phyloP scores from a whole-genome alignment of 441 rosid species.

The Hura crepitans region DNA sequence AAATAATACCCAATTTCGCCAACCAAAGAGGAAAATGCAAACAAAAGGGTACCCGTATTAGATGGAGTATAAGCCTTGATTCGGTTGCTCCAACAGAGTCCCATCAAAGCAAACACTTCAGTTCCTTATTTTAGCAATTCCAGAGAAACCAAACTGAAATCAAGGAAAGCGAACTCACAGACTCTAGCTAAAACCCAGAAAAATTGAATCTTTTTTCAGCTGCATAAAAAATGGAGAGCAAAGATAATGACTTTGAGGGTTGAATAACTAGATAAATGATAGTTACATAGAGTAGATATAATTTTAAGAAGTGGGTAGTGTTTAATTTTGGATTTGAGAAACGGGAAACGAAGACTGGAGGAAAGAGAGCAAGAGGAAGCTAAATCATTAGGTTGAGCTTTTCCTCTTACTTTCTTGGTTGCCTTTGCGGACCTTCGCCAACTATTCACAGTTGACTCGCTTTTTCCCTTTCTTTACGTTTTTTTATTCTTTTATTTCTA shows the following conservation, averaged over 20 bases:
- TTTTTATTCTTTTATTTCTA: not conserved
- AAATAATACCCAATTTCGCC: not conserved
- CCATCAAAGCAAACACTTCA: conserved; percentile 16
- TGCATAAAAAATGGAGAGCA: not conserved
- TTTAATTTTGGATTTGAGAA: not conserved
- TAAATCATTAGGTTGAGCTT: not conserved
- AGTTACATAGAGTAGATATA: not conserved
- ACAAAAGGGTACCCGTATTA: conserved; percentile 18
- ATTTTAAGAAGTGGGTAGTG: not conserved
- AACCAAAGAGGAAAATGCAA: not conserved
- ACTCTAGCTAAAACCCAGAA: not conserved
- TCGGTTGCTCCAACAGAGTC: conserved; percentile 21
- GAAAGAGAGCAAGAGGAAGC: not conserved
- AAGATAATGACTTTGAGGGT: not conserved
- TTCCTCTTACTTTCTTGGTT: not conserved
- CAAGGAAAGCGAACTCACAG: conserved; percentile 13
- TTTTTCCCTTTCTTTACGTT: not conserved
- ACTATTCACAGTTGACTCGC: conserved; percentile 10
- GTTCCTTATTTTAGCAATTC: not conserved
- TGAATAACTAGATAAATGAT: not conserved
- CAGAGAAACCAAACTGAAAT: not conserved
- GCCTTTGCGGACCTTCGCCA: conserved; percentile 16
- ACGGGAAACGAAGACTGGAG: not conserved
- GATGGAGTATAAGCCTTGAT: conserved; percentile 28
- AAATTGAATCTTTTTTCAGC: not conserved